phyloP scores from a whole-genome alignment of 2,329 filamentous ascomycete species.

The Coleophoma eucalyptorum region DNA sequence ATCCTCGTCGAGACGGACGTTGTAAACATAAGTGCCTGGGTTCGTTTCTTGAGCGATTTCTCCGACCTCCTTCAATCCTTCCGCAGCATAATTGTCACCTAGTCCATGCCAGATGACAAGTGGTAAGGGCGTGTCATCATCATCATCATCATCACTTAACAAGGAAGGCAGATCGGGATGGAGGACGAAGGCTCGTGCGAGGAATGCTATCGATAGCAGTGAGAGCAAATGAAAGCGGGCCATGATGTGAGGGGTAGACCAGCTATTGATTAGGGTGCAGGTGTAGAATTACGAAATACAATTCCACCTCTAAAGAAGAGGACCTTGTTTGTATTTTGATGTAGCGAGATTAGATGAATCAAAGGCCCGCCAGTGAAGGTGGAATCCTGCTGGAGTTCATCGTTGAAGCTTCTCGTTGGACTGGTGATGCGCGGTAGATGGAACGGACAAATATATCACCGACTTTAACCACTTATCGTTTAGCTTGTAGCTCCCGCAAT shows the following conservation, averaged over 20 bases:
- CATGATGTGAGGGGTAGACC: slow-evolving; percentile 10
- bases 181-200: slow-evolving; percentile 14
- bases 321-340: too few relatives aligned
- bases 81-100: slow-evolving; percentile 46
- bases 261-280: neutral
- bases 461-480: too few relatives aligned
- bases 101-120: slow-evolving; percentile 90
- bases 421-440: too few relatives aligned
- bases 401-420: too few relatives aligned
- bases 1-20: slow-evolving; percentile 63
- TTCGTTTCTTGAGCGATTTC: slow-evolving; percentile 68
- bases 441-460: too few relatives aligned
- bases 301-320: too few relatives aligned
- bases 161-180: neutral
- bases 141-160: neutral
- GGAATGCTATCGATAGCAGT: slow-evolving; percentile 10
- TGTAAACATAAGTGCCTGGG: slow-evolving; percentile 82
- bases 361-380: too few relatives aligned
- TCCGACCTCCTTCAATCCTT: slow-evolving; percentile 70
- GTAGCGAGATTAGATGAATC: too few relatives aligned
- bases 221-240: slow-evolving; percentile 12
- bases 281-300: too few relatives aligned
- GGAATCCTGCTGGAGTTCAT: too few relatives aligned
- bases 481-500: too few relatives aligned
- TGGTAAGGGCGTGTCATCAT: slow-evolving; percentile 60